Conservation (phyloP, 202 grass and related monocot species). For the Brachypodium distachyon region DNA sequence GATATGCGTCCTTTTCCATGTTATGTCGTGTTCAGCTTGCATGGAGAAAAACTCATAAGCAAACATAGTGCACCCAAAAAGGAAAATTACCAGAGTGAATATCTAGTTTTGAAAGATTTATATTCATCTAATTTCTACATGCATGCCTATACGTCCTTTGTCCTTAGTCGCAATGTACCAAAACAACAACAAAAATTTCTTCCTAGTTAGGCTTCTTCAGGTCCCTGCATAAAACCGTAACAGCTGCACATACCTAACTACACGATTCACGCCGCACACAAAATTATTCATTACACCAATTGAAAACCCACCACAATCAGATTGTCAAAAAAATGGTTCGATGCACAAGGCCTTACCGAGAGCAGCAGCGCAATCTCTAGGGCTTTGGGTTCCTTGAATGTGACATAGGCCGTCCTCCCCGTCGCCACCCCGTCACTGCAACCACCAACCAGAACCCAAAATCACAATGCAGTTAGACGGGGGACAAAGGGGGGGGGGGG, state of each 20-base stretch:
- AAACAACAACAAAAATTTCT: neutral
- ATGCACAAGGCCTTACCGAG: constrained; percentile 41
- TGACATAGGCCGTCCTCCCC: constrained; percentile 75
- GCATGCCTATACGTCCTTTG: neutral
- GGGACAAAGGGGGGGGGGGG: neutral
- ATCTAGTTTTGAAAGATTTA: neutral
- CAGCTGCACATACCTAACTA: neutral
- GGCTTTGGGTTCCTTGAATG: constrained; percentile 84
- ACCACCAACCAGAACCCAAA: neutral
- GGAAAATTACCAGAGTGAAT: neutral
- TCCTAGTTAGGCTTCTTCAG: neutral
- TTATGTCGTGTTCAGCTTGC: neutral
- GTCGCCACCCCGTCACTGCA: constrained; percentile 46
- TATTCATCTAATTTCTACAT: neutral
- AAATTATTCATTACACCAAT: neutral
- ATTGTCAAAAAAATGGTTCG: neutral
- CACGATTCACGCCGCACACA: neutral
- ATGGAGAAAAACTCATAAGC: neutral
- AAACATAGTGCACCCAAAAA: neutral
- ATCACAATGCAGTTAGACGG: constrained; percentile 18
- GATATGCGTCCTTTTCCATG: neutral
- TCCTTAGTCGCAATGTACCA: neutral
- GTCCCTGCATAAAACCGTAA: neutral
- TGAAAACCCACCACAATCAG: neutral
- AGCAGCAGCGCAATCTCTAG: constrained; percentile 92